Evolutionary conservation across 106 monocot species (phyloP), one percentile per base, ranked within the genome.

Genomic region (Dioscorea dumetorum): DNA sequence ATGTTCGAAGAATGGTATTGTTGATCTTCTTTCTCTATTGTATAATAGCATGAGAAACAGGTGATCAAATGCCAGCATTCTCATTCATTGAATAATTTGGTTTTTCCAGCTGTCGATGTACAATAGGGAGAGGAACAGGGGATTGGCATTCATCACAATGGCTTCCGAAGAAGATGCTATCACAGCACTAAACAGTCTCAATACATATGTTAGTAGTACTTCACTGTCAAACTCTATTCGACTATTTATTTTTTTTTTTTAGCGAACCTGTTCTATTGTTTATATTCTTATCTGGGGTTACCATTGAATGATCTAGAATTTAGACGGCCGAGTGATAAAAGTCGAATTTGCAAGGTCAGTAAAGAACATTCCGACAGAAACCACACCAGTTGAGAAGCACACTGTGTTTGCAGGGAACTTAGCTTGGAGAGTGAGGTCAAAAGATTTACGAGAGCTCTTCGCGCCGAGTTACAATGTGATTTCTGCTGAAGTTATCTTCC

Each of bases 141-240:
- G 94, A 50, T 74, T 90, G 80, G 90, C 90, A 62, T 94, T 94
- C 67, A 67, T 94, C 34, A 90, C 82, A 60, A 94, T 94, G 94
- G 70, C 76, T 64, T 87, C 90, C 13, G 87, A 90, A 48, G 87
- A 90, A 75, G 90, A 94, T 13, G 90, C 94, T 28, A 51, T 63
- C 19, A 58, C 68, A 57, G 87, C 94, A 24, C 65, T 84, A 21
- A 82, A 61, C 58, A 67, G 58, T 70, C 84, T 94, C 16, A 76
- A 90, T 77, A 75, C 72, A 31, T 67, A 78, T 67, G 94, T 94
- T 75, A 79, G 82, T 68, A 63, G 82, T 68, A 63, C 41, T 34
- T 41, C 41, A 41, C 2, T 41, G 9, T 10, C 41, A 0, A 10
- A 41, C 28, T 28, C 3, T 1, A 28, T 1, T 28, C 3, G 1